Conservation (phyloP, 225 moss, liverwort and hornwort species). For the Straminergon stramineum region DNA sequence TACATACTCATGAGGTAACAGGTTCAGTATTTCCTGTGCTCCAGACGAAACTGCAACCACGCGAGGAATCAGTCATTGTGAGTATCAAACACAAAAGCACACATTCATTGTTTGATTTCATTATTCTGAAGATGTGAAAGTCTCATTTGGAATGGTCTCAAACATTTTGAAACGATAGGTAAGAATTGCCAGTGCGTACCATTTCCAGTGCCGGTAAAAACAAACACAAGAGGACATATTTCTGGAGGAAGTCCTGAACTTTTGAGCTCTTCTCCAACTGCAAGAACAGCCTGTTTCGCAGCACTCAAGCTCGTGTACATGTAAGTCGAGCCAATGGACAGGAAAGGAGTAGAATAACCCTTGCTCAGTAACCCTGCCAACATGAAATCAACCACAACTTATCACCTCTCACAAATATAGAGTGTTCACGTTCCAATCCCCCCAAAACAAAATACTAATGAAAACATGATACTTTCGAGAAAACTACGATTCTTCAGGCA, state of each 20-base stretch:
- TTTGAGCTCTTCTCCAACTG: slow-evolving; percentile 85
- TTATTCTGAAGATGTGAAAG: background rate
- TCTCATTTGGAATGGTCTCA: background rate
- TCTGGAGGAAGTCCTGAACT: slow-evolving; percentile 68
- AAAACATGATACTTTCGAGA: background rate
- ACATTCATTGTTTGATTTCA: background rate
- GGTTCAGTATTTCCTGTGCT: slow-evolving; percentile 83
- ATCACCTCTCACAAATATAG: background rate
- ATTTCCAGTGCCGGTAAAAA: slow-evolving; percentile 88
- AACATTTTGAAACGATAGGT: background rate
- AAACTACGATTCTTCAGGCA: background rate
- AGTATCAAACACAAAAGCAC: background rate
- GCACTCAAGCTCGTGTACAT: slow-evolving; percentile 85
- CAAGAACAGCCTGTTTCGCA: slow-evolving; percentile 82
- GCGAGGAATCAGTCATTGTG: background rate
- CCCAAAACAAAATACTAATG: background rate
- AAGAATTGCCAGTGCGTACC: slow-evolving; percentile 24
- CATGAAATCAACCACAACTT: background rate
- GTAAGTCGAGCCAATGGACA: slow-evolving; percentile 83
- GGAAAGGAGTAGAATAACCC: slow-evolving; percentile 85
- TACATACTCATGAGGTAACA: slow-evolving; percentile 79
- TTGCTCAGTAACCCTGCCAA: slow-evolving; percentile 72
- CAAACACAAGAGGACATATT: slow-evolving; percentile 84
- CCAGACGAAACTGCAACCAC: slow-evolving; percentile 70
- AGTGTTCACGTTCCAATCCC: background rate